Evolutionary conservation across 1,139 yeast genomes (phyloP), one percentile per base, ranked within the genome.

Genomic region (Zhuliangozyma parablackwelliae): DNA sequence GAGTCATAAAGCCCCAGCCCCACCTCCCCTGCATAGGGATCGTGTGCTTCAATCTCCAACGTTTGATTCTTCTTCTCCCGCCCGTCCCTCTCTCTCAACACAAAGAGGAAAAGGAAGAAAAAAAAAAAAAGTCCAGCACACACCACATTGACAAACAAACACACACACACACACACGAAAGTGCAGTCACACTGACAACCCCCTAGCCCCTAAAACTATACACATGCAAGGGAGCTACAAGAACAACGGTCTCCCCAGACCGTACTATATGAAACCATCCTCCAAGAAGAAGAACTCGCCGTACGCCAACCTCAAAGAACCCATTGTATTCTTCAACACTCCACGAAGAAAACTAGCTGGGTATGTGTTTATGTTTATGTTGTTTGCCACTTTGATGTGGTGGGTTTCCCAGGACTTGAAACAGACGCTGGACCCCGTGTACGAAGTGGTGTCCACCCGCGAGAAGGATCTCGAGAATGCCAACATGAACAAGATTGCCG

Each of bases 231-330:
- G 76, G 31, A 59, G 69, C 13, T 66, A 69, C 45, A 65, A 63
- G 34, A 62, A 56, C 37, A 61, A 63, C 45, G 75, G 75, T 21
- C 59, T 70, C 41, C 76, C 76, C 25, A 56, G 75, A 42, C 76
- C 76, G 6, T 70, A 70, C 51, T 68, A 69, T 47, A 70, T 70
- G 75, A 69, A 68, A 47, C 75, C 76, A 9, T 43, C 54, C 10
- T 48, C 43, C 37, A 60, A 58, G 33, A 62, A 56, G 48, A 60
- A 56, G 40, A 51, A 52, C 13, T 63, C 70, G 0, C 72, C 71
- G 2, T 69, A 70, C 44, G 61, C 64, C 28, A 45, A 47, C 21
- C 38, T 46, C 30, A 59, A 57, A 33, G 48, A 63, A 42, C 63
- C 68, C 10, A 48, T 43, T 24, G 54, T 55, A 26, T 62, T 56